Base-by-base conservation (phyloP, 306 rosid genomes). In the Pachyrhizus erosus region DNA sequence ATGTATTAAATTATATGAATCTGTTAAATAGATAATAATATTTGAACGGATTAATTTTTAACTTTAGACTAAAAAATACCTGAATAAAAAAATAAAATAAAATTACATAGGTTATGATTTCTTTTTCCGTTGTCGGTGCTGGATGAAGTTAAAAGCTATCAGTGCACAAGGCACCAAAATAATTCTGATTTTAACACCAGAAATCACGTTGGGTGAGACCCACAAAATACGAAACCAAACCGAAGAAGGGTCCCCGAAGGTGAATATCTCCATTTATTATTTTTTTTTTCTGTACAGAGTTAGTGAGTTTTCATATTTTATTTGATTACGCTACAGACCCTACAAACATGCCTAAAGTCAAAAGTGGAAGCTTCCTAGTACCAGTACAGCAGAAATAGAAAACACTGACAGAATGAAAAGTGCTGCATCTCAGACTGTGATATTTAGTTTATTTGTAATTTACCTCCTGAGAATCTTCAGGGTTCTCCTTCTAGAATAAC, bases 331-430 rank as follows among this genome's bases (percentile, higher is more conserved):
- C 33, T 21, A 11, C 37, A 23, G 26, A 21, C 31, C 64, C 13
- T 15, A n/a, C 45, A 20, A 0, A 75, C 10, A 24, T 15, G 26
- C 40, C n/a, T 42, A 14, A 42, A 76, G 80, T 76, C 70, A 76
- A 58, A 76, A 76, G 33, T 42, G 31, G 46, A 61, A 76, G n/a
- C 46, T 76, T 76, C 72, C 60, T 40, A 74, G 13, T 20, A 11
- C 4, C 0, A 13, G 37, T 39, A 23, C 58, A 13, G 7, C 40
- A 69, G 7, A 9, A 27, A 26, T 15, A 46, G 23, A 26, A 2
- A 5, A 39, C 5, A 0, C 2, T 67, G 23, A 77, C 10, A 66
- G 48, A 31, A 49, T 5, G 48, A 40, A 34, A 40, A 39, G 40
- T 21, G 33, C 33, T 20, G 3, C 9, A 13, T 12, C 9, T 61